These are phyloP conservation scores for Blastocystis sp. DNA, from an alignment of 352 stramenopile species.

Conservation along the genomic window DNA sequence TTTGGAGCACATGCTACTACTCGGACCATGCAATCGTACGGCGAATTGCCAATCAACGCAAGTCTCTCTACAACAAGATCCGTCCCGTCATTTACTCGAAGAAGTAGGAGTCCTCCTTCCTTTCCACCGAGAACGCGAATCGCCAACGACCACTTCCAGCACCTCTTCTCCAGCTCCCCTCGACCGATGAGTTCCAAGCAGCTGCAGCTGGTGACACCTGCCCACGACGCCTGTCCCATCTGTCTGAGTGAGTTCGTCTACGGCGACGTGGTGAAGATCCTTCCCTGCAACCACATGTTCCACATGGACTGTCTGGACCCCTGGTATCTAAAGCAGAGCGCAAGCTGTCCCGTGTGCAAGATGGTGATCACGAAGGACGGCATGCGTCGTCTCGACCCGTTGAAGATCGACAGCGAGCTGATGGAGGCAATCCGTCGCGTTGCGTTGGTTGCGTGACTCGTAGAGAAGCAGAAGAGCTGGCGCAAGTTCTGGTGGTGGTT, in stretches of 20 bases:
- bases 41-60: background rate
- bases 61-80: conserved; percentile 1
- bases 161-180: background rate
- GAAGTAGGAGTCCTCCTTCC: background rate
- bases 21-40: background rate
- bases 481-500: conserved; percentile 11
- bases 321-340: conserved; percentile 4
- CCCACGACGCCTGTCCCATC: background rate
- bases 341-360: conserved; percentile 1
- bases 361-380: background rate
- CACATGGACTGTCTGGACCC: conserved; percentile 19
- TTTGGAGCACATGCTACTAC: background rate
- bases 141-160: background rate
- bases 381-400: background rate
- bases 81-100: background rate
- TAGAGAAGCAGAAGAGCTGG: background rate
- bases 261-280: background rate
- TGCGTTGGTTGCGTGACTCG: background rate
- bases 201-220: background rate
- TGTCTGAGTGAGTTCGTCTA: background rate
- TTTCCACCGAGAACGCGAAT: background rate
- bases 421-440: background rate
- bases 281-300: conserved; percentile 22
- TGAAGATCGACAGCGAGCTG: background rate
- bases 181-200: background rate